Evolutionary conservation across 768 basidiomycete species (phyloP).

Genomic region (Trametes punicea): DNA sequence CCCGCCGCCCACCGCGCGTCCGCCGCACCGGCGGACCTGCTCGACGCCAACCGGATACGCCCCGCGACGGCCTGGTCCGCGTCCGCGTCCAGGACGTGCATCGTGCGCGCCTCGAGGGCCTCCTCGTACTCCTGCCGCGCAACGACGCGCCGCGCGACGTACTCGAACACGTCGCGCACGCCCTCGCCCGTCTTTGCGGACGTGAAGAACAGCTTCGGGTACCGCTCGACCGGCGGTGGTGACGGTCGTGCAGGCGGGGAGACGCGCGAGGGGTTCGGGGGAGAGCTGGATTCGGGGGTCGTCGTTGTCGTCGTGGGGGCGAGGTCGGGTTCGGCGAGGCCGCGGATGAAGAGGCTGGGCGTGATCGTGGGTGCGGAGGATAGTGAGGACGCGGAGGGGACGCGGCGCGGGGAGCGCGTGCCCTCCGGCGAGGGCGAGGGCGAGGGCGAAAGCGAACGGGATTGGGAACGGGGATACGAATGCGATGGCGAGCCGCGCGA

Average conservation of each 20-base stretch:
- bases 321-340: constrained; percentile 3
- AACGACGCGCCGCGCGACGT: constrained; percentile 63
- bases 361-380: constrained; percentile 57
- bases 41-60: constrained; percentile 40
- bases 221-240: constrained; percentile 40
- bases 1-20: background rate
- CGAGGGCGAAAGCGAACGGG: constrained; percentile 24
- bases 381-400: constrained; percentile 35
- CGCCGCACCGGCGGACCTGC: background rate
- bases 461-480: constrained; percentile 24
- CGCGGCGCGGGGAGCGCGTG: constrained; percentile 29
- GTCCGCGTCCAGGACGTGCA: constrained; percentile 39
- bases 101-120: constrained; percentile 42
- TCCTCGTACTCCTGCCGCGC: constrained; percentile 68
- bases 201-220: constrained; percentile 69
- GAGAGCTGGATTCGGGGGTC: constrained; percentile 24
- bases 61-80: constrained; percentile 21
- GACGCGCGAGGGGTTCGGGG: constrained; percentile 9
- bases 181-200: constrained; percentile 78
- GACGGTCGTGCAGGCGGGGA: background rate
- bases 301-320: constrained; percentile 23
- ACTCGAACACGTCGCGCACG: constrained; percentile 72
- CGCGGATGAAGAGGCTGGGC: constrained; percentile 47
- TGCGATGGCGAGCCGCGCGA: too few species aligned
- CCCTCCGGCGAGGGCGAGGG: constrained; percentile 23